Percentiles rank a stretch among this genome's conserved stretches.
Conservation (phyloP, 306 rosid genomes). For the Glycine tomentella region DNA sequence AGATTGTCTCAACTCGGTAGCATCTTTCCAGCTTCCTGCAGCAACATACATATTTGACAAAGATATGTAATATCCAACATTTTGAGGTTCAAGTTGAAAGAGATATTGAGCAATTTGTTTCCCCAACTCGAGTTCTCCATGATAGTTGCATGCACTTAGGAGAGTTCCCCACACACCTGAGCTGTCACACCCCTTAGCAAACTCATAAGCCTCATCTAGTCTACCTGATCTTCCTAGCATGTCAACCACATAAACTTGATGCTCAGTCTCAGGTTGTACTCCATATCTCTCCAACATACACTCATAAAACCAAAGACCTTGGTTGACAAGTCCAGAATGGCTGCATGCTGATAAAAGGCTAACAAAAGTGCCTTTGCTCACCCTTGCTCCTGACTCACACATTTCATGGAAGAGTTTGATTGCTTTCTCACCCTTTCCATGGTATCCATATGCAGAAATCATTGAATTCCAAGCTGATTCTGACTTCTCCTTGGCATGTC, state of each 20-base stretch:
- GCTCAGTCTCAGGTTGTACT: conserved; percentile 60
- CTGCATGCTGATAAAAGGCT: conserved; percentile 72
- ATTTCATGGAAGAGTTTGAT: conserved; percentile 57
- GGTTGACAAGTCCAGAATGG: conserved; percentile 59
- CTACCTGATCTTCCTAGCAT: conserved; percentile 68
- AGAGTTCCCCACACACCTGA: conserved; percentile 71
- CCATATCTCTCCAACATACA: conserved; percentile 54
- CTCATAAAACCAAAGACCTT: conserved; percentile 59
- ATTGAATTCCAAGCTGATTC: conserved; percentile 66
- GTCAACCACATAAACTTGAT: conserved; percentile 62
- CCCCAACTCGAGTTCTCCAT: conserved; percentile 68
- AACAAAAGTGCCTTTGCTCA: conserved; percentile 64
- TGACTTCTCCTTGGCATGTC: conserved; percentile 51
- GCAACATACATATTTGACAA: conserved; percentile 71
- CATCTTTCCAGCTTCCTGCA: conserved; percentile 73
- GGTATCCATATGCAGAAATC: conserved; percentile 65
- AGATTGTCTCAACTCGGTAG: conserved; percentile 53
- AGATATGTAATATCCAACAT: conserved; percentile 68
- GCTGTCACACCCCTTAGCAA: conserved; percentile 44
- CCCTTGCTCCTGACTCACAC: conserved; percentile 49
- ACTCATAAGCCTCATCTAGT: conserved; percentile 57
- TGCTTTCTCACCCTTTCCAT: conserved; percentile 60
- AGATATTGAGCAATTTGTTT: conserved; percentile 56
- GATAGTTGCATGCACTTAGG: conserved; percentile 64
- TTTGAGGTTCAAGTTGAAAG: conserved; percentile 61